phyloP scores from a whole-genome alignment of 169 alveolate species.

The Plasmodium vinckei region DNA sequence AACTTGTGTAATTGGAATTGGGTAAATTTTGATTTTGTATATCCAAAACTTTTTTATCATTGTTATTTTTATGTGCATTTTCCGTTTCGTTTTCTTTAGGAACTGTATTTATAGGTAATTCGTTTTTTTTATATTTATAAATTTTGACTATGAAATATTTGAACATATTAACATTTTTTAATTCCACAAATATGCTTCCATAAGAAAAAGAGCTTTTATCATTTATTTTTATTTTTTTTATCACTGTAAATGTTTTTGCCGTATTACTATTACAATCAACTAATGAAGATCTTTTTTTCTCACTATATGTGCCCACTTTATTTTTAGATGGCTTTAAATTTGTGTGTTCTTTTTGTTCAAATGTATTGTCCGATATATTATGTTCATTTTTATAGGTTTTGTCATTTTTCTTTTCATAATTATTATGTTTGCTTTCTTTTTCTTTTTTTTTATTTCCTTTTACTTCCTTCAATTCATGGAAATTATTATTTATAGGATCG shows the following conservation, averaged over 20 bases:
- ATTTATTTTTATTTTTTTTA: conserved; percentile 36
- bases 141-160: conserved; percentile 40
- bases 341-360: neutral
- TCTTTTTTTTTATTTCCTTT: neutral
- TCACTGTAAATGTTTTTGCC: neutral
- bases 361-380: neutral
- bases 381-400: neutral
- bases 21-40: no score
- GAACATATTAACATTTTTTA: conserved; percentile 26
- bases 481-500: neutral
- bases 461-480: neutral
- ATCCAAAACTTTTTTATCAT: no score
- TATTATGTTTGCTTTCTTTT: neutral
- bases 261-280: neutral
- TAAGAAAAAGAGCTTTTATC: conserved; percentile 15
- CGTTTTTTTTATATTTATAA: conserved; percentile 29
- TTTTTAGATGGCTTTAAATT: neutral
- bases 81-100: neutral
- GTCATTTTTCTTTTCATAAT: neutral
- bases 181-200: conserved; percentile 59
- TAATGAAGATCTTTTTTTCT: neutral
- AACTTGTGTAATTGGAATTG: neutral
- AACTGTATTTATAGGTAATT: neutral
- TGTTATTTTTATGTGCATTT: neutral
- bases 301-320: neutral